Evolutionary conservation across 805 yeast species (phyloP).

Genomic region (Cyberlindnera euphorbiiphila): DNA sequence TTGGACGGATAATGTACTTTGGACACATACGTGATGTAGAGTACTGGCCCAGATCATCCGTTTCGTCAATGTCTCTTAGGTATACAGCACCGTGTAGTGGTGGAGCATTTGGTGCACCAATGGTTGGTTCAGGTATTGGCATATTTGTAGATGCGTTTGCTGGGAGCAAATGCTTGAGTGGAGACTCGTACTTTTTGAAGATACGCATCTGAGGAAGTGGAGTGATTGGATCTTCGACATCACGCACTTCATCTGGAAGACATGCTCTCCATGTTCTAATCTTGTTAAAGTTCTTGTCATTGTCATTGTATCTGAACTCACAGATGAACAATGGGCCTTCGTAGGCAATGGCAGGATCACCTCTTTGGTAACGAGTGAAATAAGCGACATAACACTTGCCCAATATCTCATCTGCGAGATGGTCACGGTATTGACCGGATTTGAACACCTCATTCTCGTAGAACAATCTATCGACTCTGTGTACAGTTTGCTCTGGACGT

Average conservation of each 20-base stretch:
- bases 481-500: constrained; percentile 97
- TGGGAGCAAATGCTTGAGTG: constrained; percentile 73
- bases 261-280: constrained; percentile 99
- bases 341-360: constrained; percentile 78
- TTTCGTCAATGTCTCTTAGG: constrained; percentile 64
- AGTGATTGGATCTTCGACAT: constrained; percentile 70
- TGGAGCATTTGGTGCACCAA: constrained; percentile 83
- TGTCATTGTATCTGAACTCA: constrained; percentile 90
- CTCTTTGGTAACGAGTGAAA: constrained; percentile 91
- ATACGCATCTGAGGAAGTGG: constrained; percentile 67
- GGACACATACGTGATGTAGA: constrained; percentile 46
- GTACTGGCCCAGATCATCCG: constrained; percentile 82
- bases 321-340: constrained; percentile 89
- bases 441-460: constrained; percentile 94
- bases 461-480: constrained; percentile 82
- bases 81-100: constrained; percentile 94
- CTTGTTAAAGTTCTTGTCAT: constrained; percentile 85
- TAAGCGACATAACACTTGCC: constrained; percentile 95
- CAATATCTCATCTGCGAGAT: constrained; percentile 78
- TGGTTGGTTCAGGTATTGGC: constrained; percentile 77
- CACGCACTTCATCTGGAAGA: constrained; percentile 93
- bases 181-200: constrained; percentile 76
- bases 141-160: constrained; percentile 68
- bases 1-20: constrained; percentile 40
- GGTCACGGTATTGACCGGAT: constrained; percentile 96